A percentile compares a stretch with the other conserved stretches of the same genome.
Conservation (phyloP, 2,329 filamentous ascomycete genomes). For the Orbilia blumenaviensis region DNA sequence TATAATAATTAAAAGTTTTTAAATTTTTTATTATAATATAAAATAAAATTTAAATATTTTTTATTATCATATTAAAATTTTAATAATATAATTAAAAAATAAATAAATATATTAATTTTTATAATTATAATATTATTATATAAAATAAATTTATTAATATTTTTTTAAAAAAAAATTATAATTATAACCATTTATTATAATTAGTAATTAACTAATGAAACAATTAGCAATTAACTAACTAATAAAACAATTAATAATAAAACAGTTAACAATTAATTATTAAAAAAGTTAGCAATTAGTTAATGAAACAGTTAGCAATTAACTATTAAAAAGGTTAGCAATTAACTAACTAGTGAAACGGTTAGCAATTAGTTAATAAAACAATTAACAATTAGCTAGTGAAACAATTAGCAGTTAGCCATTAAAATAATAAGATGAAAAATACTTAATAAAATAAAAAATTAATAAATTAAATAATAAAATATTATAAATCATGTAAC, state of each 20-base stretch:
- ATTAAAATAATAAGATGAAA: neutral
- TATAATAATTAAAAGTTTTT: neutral
- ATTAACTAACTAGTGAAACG: neutral
- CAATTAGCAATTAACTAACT: too few species aligned
- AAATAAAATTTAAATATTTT: constrained; percentile 15
- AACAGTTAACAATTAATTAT: neutral
- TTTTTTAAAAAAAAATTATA: neutral
- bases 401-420: neutral
- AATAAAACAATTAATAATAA: neutral
- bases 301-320: neutral
- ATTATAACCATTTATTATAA: neutral
- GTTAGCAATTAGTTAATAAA: neutral
- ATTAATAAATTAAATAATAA: neutral
- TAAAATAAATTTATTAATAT: neutral
- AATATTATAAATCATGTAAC: too few species aligned
- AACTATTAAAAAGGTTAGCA: too few species aligned
- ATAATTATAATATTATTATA: neutral
- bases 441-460: neutral
- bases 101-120: constrained; percentile 19
- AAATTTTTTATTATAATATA: neutral
- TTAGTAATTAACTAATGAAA: neutral
- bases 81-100: constrained; percentile 30
- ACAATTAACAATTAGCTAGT: neutral
- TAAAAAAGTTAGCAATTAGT: neutral
- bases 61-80: constrained; percentile 25